A percentile compares a stretch with the other conserved stretches of the same genome.
phyloP scores from a whole-genome alignment of 441 rosid species.

The Flueggea neowawraea region DNA sequence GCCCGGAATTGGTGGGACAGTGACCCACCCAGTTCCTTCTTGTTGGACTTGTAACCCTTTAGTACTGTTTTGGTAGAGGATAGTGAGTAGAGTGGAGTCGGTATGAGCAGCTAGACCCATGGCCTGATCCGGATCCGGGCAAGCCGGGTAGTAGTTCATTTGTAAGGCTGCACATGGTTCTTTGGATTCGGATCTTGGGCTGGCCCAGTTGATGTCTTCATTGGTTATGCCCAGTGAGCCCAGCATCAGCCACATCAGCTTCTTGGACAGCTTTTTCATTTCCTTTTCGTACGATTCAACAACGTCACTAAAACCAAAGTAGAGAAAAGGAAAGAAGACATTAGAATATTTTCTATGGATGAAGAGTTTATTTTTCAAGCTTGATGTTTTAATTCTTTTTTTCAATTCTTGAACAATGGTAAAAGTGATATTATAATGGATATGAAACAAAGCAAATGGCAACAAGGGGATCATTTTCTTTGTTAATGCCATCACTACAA shows the following conservation, averaged over 20 bases:
- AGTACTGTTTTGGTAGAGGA: slow-evolving; percentile 65
- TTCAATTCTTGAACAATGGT: no score
- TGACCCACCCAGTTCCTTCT: slow-evolving; percentile 75
- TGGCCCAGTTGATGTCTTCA: slow-evolving; percentile 65
- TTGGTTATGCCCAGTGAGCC: slow-evolving; percentile 57
- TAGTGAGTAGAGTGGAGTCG: slow-evolving; percentile 82
- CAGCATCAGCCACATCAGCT: slow-evolving; percentile 59
- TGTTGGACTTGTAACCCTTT: slow-evolving; percentile 68
- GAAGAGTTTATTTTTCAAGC: no score
- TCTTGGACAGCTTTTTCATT: slow-evolving; percentile 64
- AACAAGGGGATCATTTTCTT: slow-evolving; percentile 17
- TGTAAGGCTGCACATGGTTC: slow-evolving; percentile 56
- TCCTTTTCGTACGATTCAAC: slow-evolving; percentile 53
- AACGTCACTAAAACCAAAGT: slow-evolving; percentile 34
- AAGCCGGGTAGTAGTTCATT: slow-evolving; percentile 75
- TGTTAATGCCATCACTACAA: slow-evolving; percentile 13
- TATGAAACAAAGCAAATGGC: slow-evolving; percentile 27
- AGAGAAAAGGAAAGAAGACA: slow-evolving; percentile 1
- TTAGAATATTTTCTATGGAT: no score
- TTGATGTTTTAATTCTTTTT: no score
- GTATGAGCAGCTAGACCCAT: slow-evolving; percentile 95
- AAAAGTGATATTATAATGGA: no score
- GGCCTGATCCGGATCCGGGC: slow-evolving; percentile 85
- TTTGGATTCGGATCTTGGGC: slow-evolving; percentile 34
- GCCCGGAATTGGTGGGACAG: slow-evolving; percentile 58